Evolutionary conservation across 2,329 filamentous ascomycete species (phyloP).

Genomic region (Chaetomium globosum): DNA sequence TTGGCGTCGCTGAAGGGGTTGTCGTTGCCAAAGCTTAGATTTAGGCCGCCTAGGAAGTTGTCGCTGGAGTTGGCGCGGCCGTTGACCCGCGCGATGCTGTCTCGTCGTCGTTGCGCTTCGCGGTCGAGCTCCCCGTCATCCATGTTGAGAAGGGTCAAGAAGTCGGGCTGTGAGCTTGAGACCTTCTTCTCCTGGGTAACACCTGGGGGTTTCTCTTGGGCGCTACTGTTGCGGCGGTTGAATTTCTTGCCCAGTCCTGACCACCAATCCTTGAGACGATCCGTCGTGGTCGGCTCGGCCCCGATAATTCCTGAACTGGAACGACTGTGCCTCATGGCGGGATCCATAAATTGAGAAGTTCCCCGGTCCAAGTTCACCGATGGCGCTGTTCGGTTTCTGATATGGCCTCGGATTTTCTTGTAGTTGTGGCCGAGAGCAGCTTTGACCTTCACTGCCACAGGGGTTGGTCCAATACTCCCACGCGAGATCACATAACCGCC

Average conservation of each 20-base stretch:
- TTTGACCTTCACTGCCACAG: constrained; percentile 48
- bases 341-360: constrained; percentile 55
- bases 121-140: constrained; percentile 47
- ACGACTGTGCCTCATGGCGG: constrained; percentile 44
- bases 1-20: constrained; percentile 57
- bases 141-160: constrained; percentile 49
- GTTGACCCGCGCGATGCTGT: constrained; percentile 38
- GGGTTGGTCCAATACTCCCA: constrained; percentile 54
- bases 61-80: constrained; percentile 44
- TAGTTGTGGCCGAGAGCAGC: constrained; percentile 46
- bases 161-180: constrained; percentile 46
- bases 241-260: constrained; percentile 47
- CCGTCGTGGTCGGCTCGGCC: constrained; percentile 41
- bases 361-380: constrained; percentile 56
- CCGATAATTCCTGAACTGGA: constrained; percentile 37
- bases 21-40: constrained; percentile 44
- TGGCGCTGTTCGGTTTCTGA: constrained; percentile 42
- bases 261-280: constrained; percentile 52
- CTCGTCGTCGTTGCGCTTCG: constrained; percentile 44
- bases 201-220: neutral
- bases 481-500: constrained; percentile 49
- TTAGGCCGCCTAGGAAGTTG: constrained; percentile 48
- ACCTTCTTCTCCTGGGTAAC: constrained; percentile 23
- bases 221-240: constrained; percentile 41
- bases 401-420: constrained; percentile 42